Percentiles rank a stretch among this genome's conserved stretches.
Conservation (phyloP, 1,139 yeast genomes). For the Candida tunisiensis region DNA sequence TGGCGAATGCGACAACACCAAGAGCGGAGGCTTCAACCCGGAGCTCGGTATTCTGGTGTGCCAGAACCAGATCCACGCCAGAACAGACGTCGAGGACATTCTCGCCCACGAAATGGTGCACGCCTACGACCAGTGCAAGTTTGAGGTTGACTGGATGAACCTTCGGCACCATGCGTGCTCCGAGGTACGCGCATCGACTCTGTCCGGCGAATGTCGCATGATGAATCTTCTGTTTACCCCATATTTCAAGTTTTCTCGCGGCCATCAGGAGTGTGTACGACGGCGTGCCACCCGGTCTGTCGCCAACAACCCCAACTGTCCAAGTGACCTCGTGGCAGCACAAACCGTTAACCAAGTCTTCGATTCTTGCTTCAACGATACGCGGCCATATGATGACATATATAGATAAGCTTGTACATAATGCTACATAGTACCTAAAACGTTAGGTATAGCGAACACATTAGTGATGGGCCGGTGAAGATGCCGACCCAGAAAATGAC, state of each 20-base stretch:
- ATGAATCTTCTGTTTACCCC: conserved; percentile 62
- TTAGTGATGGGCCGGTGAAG: conserved; percentile 75
- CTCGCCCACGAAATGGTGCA: conserved; percentile 87
- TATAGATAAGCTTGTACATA: conserved; percentile 28
- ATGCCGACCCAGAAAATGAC: conserved; percentile 86
- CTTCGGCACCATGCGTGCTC: conserved; percentile 93
- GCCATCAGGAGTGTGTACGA: conserved; percentile 81
- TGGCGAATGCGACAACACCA: conserved; percentile 70
- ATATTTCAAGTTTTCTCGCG: conserved; percentile 46
- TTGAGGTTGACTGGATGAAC: conserved; percentile 69
- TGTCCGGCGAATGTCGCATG: conserved; percentile 91
- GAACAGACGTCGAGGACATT: conserved; percentile 80
- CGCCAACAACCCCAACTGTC: conserved; percentile 70
- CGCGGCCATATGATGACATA: conserved; percentile 89
- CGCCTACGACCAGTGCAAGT: conserved; percentile 80
- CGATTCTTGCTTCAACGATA: conserved; percentile 86
- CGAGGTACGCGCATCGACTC: conserved; percentile 82
- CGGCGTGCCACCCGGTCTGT: conserved; percentile 82
- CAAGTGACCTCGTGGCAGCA: conserved; percentile 55
- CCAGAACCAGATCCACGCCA: conserved; percentile 63
- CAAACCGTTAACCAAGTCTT: conserved; percentile 74
- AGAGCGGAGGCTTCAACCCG: conserved; percentile 92
- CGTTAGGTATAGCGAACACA: conserved; percentile 71
- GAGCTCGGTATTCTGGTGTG: conserved; percentile 74
- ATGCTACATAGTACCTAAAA: conserved; percentile 24